Evolutionary conservation across 176 grass and related monocot species (phyloP), one percentile per base, ranked within the genome.

Genomic region (Paspalum vaginatum): DNA sequence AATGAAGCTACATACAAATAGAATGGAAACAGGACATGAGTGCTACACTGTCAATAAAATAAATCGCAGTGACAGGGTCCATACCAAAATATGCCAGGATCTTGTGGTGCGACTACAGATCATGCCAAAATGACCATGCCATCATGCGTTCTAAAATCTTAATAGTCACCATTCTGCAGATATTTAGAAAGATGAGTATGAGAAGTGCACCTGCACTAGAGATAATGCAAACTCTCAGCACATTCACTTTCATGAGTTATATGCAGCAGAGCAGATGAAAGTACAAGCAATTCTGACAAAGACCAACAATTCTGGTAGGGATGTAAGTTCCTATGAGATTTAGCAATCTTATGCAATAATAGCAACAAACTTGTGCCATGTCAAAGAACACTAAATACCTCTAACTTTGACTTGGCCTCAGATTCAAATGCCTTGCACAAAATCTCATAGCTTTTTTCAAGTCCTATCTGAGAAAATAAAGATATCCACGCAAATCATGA

Each of bases 401-500:
- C 96, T 70, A 95, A 65, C 89, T 68, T 93, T 49, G 80, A 50
- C 75, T 91, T 95, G 62, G 96, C 90, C 86, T 93, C 92, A 61
- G 90, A 65, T 37, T 95, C 81, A 70, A 93, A 95, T 21, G 90
- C 79, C 80, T 91, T 98, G 71, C 96, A 93, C 51, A 95, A 55
- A 69, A 98, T 95, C 81, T 98, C 88, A 89, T 98, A 95, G 75
- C 64, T 94, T 81, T 82, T 86, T 65, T 89, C 61, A 69, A 78
- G 72, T 66, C 86, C 90, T 76, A 91, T 89, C 92, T 98, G 75
- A 51, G 45, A 72, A 74, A 70, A 59, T 52, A 9, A 44, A 53
- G 68, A 12, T 8, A 32, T 68, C 11, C 26, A 52, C 16, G 27
- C 17, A 59, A 59, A 45, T 38, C 11, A 37, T 59, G 56, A 58